Percentiles rank a stretch among this genome's conserved stretches.
These are phyloP conservation scores for Rhynchospora pubera DNA, from an alignment of 176 grass and related monocot genomes.

Conservation along the genomic window DNA sequence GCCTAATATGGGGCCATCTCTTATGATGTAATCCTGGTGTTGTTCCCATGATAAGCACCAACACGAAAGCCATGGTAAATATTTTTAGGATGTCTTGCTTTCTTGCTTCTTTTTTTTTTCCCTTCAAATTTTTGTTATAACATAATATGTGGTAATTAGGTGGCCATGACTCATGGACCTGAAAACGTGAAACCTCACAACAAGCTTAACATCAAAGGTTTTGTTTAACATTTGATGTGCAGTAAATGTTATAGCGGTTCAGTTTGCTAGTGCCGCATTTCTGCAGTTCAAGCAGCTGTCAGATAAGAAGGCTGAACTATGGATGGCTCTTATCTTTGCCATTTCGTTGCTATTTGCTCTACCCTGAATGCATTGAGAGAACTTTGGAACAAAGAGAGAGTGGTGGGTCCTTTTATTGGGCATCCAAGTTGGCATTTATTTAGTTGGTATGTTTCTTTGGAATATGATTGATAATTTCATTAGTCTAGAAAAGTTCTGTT, in stretches of 20 bases:
- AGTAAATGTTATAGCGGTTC: slow-evolving; percentile 22
- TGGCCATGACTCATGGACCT: slow-evolving; percentile 70
- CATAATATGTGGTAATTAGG: slow-evolving; percentile 38
- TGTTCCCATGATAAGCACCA: slow-evolving; percentile 66
- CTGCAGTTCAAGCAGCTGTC: slow-evolving; percentile 41
- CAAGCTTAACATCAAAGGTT: no score
- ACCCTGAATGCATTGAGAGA: slow-evolving; percentile 61
- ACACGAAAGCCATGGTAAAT: slow-evolving; percentile 81
- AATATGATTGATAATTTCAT: not conserved
- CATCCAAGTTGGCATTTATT: slow-evolving; percentile 51
- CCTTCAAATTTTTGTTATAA: not conserved
- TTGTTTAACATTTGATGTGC: not conserved
- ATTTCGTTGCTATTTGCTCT: slow-evolving; percentile 76
- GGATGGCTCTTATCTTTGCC: slow-evolving; percentile 55
- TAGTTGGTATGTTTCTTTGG: slow-evolving; percentile 43
- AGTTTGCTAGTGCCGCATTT: slow-evolving; percentile 50
- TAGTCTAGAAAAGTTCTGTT: not conserved
- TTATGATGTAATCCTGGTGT: slow-evolving; percentile 92
- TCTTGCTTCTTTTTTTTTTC: not conserved
- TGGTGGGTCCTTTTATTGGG: slow-evolving; percentile 44
- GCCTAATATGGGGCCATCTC: slow-evolving; percentile 70
- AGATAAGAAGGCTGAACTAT: slow-evolving; percentile 45
- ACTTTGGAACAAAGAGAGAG: slow-evolving; percentile 32
- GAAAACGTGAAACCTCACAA: slow-evolving; percentile 68
- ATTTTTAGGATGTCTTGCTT: slow-evolving; percentile 16